These are phyloP conservation scores for Adenanthera pavonina DNA, from an alignment of 306 rosid species.

Conservation along the genomic window DNA sequence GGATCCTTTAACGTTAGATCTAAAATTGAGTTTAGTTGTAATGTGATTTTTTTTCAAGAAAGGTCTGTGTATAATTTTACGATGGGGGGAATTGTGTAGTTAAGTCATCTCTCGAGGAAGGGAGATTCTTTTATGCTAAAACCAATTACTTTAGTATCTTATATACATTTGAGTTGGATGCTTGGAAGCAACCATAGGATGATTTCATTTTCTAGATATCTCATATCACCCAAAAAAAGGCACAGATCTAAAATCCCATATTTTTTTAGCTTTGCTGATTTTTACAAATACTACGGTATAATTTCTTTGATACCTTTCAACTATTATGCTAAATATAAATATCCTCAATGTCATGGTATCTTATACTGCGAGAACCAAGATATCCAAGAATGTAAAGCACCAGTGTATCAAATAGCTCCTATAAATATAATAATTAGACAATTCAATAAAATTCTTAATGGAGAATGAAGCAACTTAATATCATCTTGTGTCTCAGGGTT, in stretches of 20 bases:
- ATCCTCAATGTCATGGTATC: neutral
- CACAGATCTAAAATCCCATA: neutral
- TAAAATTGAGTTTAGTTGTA: neutral
- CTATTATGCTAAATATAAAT: neutral
- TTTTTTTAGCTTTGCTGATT: neutral
- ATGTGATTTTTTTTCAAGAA: neutral
- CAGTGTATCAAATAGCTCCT: neutral
- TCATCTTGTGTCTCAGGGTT: slow-evolving; percentile 77
- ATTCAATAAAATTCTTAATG: slow-evolving; percentile 55
- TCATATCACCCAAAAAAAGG: neutral
- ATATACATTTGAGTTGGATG: neutral
- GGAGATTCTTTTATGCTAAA: slow-evolving; percentile 66
- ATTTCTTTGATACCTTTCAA: neutral
- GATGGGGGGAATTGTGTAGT: neutral
- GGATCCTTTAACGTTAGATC: neutral
- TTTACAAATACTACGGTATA: neutral
- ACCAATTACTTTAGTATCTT: slow-evolving; percentile 45
- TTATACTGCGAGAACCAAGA: neutral
- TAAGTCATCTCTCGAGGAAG: neutral
- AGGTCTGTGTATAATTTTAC: neutral
- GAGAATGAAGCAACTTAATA: slow-evolving; percentile 71
- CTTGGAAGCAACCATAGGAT: too few relatives aligned
- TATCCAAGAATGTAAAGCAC: neutral
- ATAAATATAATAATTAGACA: slow-evolving; percentile 28
- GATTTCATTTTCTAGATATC: neutral